Base-by-base conservation (phyloP, 257 asterid species). In the Euphrasia confusa region DNA sequence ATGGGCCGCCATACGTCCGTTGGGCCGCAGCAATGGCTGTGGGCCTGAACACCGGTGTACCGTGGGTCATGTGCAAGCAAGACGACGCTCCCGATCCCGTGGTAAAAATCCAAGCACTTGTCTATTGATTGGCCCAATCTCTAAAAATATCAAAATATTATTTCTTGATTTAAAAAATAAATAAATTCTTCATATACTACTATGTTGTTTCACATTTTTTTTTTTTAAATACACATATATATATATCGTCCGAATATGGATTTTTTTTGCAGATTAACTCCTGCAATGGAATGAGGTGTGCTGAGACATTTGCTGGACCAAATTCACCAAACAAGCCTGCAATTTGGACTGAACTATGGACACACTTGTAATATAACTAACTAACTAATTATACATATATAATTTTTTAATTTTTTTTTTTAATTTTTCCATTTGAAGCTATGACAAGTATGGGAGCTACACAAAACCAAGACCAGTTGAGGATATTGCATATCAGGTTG, bases 11-110 rank as follows among this genome's bases (percentile, higher is more conserved):
- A 3, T 91, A 91, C 42, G 95, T 91, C n/a, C 64, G 7, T 0
- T 91, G 98, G 98, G 98, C 97, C 0, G 97, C 98, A 6, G 53
- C 60, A 13, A 84, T 91, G 95, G 95, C 97, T 0, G 86, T 76
- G 28, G 93, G 81, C 66, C 90, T 82, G 2, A 10, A 84, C 0
- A 91, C 97, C 0, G 90, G 96, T 2, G 97, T 86, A 7, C 98
- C 98, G 8, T 91, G 98, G 98, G 75, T 73, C 2, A 91, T 91
- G 98, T 91, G 98, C 83, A 91, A 91, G 77, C 98, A 91, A 75
- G 85, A 83, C 32, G 90, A 91, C 28, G 98, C 97, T 65, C 98
- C 98, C 7, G 84, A 80, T 72, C 97, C 95, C 0, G 75, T 91
- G 84, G 98, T 91, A 78, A 64, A 40, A 4, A 54, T 42, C 13